Base-by-base conservation (phyloP, 2,329 filamentous ascomycete genomes). In the Xylariales sp. region DNA sequence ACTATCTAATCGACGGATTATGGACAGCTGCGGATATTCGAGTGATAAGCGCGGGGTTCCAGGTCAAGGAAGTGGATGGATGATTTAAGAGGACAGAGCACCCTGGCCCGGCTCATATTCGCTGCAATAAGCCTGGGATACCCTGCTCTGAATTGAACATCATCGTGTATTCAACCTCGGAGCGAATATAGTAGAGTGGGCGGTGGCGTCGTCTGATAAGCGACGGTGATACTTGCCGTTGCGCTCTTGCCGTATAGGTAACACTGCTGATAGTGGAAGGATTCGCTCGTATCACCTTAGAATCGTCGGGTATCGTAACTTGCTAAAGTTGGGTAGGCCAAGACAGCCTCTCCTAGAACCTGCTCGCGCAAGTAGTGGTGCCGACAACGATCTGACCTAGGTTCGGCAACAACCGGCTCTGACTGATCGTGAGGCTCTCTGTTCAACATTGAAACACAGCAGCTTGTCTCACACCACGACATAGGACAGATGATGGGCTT, bases 11-110 rank as follows among this genome's bases (percentile, higher is more conserved):
- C n/a, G n/a, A n/a, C n/a, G n/a, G 24, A 27, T 38, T 24, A 39
- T 39, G 25, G 36, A 39, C 36, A 18, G 36, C 28, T 19, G 16
- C 19, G 31, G 18, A 29, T 14, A 29, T 27, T 39, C 15, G 24
- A 39, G 27, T 19, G 14, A n/a, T 39, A 39, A 39, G 36, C 36
- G 36, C 36, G 36, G 36, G 36, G 36, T 31, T 15, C 14, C n/a
- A 27, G 14, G 9, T 39, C 16, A 9, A 19, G 27, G 5, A 20
- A 11, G 36, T 29, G 25, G 27, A 20, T 20, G 36, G 15, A 14
- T 6, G 31, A 16, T 18, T n/a, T n/a, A 14, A 19, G 25, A 29
- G 36, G n/a, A n/a, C n/a, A n/a, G n/a, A n/a, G n/a, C n/a, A 28
- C 36, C n/a, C 25, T n/a, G n/a, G n/a, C 24, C 24, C n/a, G 24